These are phyloP conservation scores for Mycena sp. DNA, from an alignment of 1,284 basidiomycete genomes.

Conservation along the genomic window DNA sequence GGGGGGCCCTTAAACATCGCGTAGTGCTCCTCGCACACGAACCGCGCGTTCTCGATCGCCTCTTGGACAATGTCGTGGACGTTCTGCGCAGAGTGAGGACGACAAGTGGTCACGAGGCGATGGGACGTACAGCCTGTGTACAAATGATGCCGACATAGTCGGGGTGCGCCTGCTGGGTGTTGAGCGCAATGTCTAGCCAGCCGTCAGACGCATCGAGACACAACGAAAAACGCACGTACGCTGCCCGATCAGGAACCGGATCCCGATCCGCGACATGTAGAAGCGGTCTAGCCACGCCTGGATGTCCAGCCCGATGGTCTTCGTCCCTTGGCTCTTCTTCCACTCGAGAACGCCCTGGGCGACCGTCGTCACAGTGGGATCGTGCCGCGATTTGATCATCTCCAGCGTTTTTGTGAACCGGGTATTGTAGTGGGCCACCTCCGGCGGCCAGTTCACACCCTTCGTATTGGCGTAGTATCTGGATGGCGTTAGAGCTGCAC, in stretches of 20 bases:
- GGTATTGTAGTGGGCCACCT: constrained; percentile 94
- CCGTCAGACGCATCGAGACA: constrained; percentile 21
- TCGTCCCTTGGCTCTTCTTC: constrained; percentile 70
- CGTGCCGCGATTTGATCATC: constrained; percentile 93
- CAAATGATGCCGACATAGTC: constrained; percentile 99
- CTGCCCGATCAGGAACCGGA: constrained; percentile 95
- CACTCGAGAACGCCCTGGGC: constrained; percentile 90
- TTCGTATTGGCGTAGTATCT: constrained; percentile 89
- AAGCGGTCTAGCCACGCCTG: constrained; percentile 98
- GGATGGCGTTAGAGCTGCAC: constrained; percentile 19
- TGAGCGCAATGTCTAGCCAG: constrained; percentile 85
- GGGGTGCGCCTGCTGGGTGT: constrained; percentile 87
- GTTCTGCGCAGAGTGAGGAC: constrained; percentile 59
- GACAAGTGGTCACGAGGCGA: constrained; percentile 5
- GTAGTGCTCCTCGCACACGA: constrained; percentile 98
- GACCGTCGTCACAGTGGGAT: constrained; percentile 97
- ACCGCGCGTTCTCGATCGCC: constrained; percentile 98
- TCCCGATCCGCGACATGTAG: constrained; percentile 97
- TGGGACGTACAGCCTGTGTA: constrained; percentile 79
- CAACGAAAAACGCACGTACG: constrained; percentile 57
- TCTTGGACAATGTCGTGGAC: constrained; percentile 97
- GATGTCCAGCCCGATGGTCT: constrained; percentile 86
- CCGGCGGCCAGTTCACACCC: constrained; percentile 86
- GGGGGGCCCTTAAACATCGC: constrained; percentile 96
- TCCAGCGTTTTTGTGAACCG: constrained; percentile 91